Conservation (phyloP, 106 monocot genomes). For the Dendrobium nobile region DNA sequence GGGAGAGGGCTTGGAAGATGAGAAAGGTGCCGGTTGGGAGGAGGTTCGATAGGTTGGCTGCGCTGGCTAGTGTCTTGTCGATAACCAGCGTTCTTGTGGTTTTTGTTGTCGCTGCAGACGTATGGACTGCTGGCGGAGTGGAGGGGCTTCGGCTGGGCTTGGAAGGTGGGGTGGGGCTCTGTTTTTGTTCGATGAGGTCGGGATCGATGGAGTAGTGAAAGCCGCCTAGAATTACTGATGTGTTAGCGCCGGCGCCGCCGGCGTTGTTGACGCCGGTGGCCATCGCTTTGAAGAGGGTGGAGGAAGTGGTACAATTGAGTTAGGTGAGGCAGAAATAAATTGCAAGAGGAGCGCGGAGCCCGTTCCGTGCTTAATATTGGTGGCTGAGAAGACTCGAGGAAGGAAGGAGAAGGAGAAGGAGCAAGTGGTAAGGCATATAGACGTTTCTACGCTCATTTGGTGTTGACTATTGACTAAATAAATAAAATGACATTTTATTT, state of each 20-base stretch:
- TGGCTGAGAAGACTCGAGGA: no score
- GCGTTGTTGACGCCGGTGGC: neutral
- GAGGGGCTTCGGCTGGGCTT: neutral
- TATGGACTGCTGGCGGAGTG: neutral
- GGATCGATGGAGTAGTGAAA: neutral
- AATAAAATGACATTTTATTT: no score
- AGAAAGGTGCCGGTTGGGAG: constrained; percentile 44
- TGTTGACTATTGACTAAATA: no score
- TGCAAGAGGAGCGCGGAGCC: no score
- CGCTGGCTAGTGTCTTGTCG: constrained; percentile 19
- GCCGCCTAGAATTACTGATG: neutral
- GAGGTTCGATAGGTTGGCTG: constrained; percentile 20
- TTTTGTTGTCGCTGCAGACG: no score
- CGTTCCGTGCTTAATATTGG: no score
- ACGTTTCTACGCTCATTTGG: no score
- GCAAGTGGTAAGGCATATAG: no score
- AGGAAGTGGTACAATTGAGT: no score
- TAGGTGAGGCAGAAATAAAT: no score
- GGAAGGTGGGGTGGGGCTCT: neutral
- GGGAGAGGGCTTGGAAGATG: constrained; percentile 41
- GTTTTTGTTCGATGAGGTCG: neutral
- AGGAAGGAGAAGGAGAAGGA: no score
- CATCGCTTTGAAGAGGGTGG: neutral
- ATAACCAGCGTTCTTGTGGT: neutral
- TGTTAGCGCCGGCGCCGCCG: neutral